Percentiles rank a stretch among this genome's conserved stretches.
These are phyloP conservation scores for Sphenostylis stenocarpa DNA, from an alignment of 306 rosid species.

Conservation along the genomic window DNA sequence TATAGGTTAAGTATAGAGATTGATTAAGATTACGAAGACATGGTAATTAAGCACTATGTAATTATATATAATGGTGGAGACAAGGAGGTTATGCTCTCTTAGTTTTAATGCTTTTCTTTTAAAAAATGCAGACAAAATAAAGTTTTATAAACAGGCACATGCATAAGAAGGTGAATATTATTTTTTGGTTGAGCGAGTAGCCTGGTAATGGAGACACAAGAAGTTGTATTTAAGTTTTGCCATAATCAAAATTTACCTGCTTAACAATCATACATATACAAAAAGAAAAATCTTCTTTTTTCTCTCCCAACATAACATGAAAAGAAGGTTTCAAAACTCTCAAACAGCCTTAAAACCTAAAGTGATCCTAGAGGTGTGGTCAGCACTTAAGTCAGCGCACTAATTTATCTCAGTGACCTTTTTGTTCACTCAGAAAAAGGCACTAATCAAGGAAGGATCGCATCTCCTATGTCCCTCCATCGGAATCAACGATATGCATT, in stretches of 20 bases:
- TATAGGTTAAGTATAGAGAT: too few relatives aligned
- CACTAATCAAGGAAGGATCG: neutral
- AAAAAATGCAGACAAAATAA: neutral
- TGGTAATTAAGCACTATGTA: too few relatives aligned
- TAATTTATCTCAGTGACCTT: constrained; percentile 13
- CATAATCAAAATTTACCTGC: neutral
- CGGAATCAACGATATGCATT: constrained; percentile 1
- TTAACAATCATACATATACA: neutral
- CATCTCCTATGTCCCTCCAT: neutral
- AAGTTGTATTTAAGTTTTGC: neutral
- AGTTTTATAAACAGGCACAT: neutral
- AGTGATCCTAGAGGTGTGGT: neutral
- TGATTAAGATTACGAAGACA: too few relatives aligned
- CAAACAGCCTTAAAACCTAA: neutral
- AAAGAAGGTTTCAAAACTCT: neutral
- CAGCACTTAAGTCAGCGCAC: constrained; percentile 46
- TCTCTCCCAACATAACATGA: neutral
- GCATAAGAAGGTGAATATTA: neutral
- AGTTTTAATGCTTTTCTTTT: neutral
- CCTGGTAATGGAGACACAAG: neutral
- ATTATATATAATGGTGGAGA: neutral
- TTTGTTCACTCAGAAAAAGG: neutral
- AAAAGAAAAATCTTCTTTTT: neutral
- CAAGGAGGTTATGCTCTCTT: neutral
- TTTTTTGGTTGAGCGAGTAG: neutral